phyloP scores from a whole-genome alignment of 1,139 yeast genomes.

The Blastobotrys proliferans region DNA sequence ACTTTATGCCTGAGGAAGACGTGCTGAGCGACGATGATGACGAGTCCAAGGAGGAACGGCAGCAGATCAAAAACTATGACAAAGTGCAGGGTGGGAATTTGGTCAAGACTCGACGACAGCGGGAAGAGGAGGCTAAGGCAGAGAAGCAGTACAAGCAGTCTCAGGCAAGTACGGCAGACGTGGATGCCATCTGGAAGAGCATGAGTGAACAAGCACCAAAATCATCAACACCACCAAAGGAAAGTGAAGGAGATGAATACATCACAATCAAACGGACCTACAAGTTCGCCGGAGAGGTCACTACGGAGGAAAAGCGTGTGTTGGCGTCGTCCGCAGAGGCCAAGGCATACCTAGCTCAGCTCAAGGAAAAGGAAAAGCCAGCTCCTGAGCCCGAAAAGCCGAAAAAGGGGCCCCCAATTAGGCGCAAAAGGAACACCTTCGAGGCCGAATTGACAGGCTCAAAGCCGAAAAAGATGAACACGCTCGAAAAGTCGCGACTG shows the following conservation, averaged over 20 bases:
- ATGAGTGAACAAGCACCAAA: conserved; percentile 34
- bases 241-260: conserved; percentile 37
- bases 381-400: background rate
- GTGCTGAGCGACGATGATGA: conserved; percentile 24
- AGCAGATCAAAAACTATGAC: conserved; percentile 38
- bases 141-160: conserved; percentile 22
- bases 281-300: conserved; percentile 83
- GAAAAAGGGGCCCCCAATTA: conserved; percentile 14
- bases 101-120: conserved; percentile 53
- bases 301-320: conserved; percentile 74
- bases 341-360: conserved; percentile 56
- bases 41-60: conserved; percentile 28
- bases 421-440: conserved; percentile 67
- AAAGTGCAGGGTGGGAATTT: conserved; percentile 52
- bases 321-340: conserved; percentile 81
- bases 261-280: conserved; percentile 73
- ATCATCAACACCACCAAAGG: background rate
- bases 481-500: conserved; percentile 84
- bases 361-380: background rate
- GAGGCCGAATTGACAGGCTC: conserved; percentile 62
- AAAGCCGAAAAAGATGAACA: conserved; percentile 69
- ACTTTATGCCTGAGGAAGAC: conserved; percentile 47
- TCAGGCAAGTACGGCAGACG: conserved; percentile 36
- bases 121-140: conserved; percentile 40
- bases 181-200: conserved; percentile 53